A percentile compares a stretch with the other conserved stretches of the same genome.
Conservation (phyloP, 2,329 filamentous ascomycete species). For the Pseudogymnoascus sp. region DNA sequence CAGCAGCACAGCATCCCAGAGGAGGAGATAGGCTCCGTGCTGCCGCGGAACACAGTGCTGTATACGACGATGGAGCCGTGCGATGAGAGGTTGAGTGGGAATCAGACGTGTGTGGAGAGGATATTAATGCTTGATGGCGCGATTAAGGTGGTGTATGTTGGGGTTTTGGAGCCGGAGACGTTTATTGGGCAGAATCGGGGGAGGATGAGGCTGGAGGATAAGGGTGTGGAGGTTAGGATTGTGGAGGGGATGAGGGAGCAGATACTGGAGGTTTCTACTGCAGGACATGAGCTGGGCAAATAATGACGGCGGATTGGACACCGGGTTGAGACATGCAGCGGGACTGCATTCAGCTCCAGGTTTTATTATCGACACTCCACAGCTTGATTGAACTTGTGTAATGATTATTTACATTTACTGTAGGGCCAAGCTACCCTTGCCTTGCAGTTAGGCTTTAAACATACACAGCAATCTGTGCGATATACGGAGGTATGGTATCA, state of each 20-base stretch:
- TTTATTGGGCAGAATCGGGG: conserved; percentile 82
- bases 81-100: conserved; percentile 64
- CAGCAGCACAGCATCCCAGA: conserved; percentile 41
- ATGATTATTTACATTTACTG: not conserved
- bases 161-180: conserved; percentile 79
- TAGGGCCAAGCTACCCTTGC: not conserved
- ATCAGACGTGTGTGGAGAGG: conserved; percentile 68
- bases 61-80: conserved; percentile 95
- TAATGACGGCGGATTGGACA: not conserved
- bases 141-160: conserved; percentile 75
- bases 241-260: conserved; percentile 69
- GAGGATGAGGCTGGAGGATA: conserved; percentile 60
- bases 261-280: conserved; percentile 74
- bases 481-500: not conserved
- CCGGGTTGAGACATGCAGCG: not conserved
- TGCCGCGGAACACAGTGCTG: conserved; percentile 50
- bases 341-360: not conserved
- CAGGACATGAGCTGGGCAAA: conserved; percentile 54
- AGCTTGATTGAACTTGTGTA: not conserved
- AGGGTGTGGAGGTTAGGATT: conserved; percentile 65
- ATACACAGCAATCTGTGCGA: not conserved
- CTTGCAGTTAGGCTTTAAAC: not conserved
- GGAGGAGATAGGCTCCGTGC: conserved; percentile 42
- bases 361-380: not conserved
- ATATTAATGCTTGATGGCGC: conserved; percentile 50